Evolutionary conservation across 176 grass and related monocot genomes (phyloP).

Genomic region (Bromus sterilis): DNA sequence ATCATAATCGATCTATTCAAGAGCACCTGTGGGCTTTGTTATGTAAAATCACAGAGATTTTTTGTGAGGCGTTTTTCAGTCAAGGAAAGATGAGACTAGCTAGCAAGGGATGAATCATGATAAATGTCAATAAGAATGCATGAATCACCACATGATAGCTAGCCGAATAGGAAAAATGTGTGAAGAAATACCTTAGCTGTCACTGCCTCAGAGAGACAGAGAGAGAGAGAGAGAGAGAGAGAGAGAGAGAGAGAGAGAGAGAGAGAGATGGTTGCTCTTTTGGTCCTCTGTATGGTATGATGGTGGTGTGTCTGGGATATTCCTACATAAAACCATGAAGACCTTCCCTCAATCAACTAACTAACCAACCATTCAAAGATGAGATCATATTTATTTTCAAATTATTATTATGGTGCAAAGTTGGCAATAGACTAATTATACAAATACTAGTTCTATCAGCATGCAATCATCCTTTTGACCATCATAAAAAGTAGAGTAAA

Average conservation of each 20-base stretch:
- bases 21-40: neutral
- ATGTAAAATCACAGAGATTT: neutral
- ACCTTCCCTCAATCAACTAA: neutral
- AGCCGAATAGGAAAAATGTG: no score
- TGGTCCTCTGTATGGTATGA: neutral
- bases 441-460: neutral
- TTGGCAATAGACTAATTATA: no score
- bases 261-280: neutral
- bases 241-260: neutral
- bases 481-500: no score
- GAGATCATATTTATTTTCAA: neutral
- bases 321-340: neutral
- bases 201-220: neutral
- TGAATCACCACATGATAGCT: neutral
- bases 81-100: neutral
- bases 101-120: neutral
- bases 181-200: neutral
- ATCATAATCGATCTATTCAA: neutral
- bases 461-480: no score
- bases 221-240: neutral
- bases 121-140: neutral
- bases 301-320: neutral
- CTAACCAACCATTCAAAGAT: neutral
- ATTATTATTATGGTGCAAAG: neutral
- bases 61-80: neutral